These are phyloP conservation scores for Verticillium isaacii DNA, from an alignment of 2,329 filamentous ascomycete species.

Conservation along the genomic window DNA sequence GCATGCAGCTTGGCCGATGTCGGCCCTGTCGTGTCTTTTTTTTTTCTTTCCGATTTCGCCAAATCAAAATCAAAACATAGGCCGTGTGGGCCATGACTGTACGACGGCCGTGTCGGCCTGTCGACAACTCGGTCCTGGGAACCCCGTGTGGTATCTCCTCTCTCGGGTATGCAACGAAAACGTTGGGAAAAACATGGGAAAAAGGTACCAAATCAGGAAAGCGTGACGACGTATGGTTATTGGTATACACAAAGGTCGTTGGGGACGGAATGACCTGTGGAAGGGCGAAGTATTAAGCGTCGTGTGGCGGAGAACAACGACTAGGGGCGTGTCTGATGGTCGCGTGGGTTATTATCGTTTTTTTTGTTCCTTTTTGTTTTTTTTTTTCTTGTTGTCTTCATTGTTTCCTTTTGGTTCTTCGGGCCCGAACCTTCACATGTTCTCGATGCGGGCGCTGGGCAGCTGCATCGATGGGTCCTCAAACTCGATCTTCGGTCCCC, in stretches of 20 bases:
- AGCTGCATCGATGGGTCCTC: conserved; percentile 55
- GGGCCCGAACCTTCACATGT: background rate
- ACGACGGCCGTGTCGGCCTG: conserved; percentile 1
- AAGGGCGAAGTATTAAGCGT: background rate
- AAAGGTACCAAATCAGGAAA: conserved; percentile 6
- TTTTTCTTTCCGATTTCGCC: background rate
- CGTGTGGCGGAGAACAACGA: background rate
- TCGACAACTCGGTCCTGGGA: conserved; percentile 20
- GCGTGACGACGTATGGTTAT: conserved; percentile 4
- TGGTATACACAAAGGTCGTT: conserved; percentile 7
- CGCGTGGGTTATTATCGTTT: background rate
- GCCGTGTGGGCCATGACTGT: background rate
- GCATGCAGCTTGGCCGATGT: background rate
- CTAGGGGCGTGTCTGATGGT: background rate
- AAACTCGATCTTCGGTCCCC: conserved; percentile 52
- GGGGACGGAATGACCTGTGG: background rate
- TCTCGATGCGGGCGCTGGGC: conserved; percentile 54
- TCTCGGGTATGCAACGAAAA: conserved; percentile 3
- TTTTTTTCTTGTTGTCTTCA: too few relatives aligned
- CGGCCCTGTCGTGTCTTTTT: background rate
- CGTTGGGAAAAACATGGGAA: conserved; percentile 9
- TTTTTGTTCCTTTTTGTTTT: too few relatives aligned
- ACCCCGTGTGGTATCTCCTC: conserved; percentile 25
- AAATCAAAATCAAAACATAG: background rate
- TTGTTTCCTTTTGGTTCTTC: background rate